A percentile compares a stretch with the other conserved stretches of the same genome.
These are phyloP conservation scores for Malus sieversii DNA, from an alignment of 306 rosid genomes.

Conservation along the genomic window DNA sequence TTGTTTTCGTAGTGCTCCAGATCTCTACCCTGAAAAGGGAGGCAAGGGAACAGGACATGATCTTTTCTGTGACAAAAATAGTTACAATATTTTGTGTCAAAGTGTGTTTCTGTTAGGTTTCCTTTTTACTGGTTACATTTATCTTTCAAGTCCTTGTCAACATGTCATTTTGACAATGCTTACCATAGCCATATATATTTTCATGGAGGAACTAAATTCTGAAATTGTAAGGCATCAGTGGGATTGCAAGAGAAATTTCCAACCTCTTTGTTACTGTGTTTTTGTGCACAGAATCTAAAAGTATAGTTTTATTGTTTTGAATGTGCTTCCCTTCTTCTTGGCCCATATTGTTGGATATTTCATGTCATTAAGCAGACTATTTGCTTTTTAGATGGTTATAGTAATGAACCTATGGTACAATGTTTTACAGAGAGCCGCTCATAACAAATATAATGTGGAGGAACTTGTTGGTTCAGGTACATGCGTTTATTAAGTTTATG, in stretches of 20 bases:
- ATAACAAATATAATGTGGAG: constrained; percentile 94
- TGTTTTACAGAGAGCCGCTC: constrained; percentile 72
- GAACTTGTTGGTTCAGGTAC: constrained; percentile 82
- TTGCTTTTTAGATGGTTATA: constrained; percentile 6
- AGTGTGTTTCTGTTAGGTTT: neutral
- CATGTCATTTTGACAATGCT: neutral
- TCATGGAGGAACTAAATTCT: neutral
- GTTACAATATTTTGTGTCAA: neutral
- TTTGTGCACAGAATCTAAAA: neutral
- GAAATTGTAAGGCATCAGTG: neutral
- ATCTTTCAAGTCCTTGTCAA: neutral
- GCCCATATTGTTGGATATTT: neutral
- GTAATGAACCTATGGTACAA: neutral
- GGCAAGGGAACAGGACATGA: neutral
- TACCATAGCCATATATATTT: neutral
- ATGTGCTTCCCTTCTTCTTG: neutral
- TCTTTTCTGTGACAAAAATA: neutral
- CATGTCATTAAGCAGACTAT: neutral
- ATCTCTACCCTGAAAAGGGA: neutral
- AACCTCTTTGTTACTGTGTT: neutral
- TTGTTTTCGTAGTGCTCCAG: neutral
- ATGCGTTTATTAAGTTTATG: neutral
- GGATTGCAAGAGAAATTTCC: neutral
- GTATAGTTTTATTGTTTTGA: neutral
- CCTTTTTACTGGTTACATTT: neutral